Percentiles rank a stretch among this genome's conserved stretches.
phyloP scores from a whole-genome alignment of 2,329 filamentous ascomycete species.

The Colletotrichum endophyticum region DNA sequence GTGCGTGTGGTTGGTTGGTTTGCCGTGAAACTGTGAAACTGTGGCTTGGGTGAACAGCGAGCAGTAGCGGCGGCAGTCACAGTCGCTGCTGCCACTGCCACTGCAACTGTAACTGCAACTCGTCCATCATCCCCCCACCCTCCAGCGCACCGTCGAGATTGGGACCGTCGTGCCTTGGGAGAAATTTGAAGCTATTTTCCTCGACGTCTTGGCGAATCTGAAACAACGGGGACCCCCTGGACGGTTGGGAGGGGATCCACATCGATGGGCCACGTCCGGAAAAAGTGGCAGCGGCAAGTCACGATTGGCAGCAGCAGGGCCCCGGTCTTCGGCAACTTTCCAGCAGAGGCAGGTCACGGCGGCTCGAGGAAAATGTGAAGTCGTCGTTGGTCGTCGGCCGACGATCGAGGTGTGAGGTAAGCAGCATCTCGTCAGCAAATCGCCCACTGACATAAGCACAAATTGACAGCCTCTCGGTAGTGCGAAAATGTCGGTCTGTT shows the following conservation, averaged over 20 bases:
- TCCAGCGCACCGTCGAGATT: slow-evolving; percentile 1
- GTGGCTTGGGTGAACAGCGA: not conserved
- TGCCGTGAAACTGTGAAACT: not conserved
- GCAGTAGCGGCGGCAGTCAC: not conserved
- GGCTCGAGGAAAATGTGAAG: not conserved
- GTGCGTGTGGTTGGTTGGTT: not conserved
- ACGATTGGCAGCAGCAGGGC: not conserved
- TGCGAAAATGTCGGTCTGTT: slow-evolving; percentile 8
- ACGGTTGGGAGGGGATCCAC: not conserved
- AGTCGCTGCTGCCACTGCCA: not conserved
- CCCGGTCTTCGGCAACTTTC: not conserved
- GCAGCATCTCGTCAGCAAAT: not conserved
- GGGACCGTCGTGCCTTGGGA: not conserved
- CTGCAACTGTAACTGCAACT: not conserved
- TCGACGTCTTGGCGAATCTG: slow-evolving; percentile 19
- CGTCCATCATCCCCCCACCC: not conserved
- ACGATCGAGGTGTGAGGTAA: not conserved
- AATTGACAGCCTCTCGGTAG: not conserved
- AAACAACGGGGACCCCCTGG: slow-evolving; percentile 13
- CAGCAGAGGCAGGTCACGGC: not conserved
- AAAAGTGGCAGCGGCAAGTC: slow-evolving; percentile 1
- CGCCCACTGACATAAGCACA: not conserved
- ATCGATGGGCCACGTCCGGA: not conserved
- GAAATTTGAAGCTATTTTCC: slow-evolving; percentile 18
- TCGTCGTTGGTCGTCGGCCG: not conserved